Conservation (phyloP, 2,329 filamentous ascomycete species). For the Colletotrichum navitas region DNA sequence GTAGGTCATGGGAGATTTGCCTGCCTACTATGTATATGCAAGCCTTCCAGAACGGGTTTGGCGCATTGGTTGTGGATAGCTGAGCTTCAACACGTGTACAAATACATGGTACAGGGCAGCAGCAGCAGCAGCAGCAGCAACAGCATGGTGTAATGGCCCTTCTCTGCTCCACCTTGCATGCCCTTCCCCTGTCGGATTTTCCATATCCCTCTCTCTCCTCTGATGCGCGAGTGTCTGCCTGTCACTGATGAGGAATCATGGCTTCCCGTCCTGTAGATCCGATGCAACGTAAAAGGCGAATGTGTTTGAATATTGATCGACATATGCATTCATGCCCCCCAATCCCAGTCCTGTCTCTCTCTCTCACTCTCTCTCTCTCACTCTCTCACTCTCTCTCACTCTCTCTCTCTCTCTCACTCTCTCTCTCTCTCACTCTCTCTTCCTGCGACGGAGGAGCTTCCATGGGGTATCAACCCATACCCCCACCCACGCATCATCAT, state of each 20-base stretch:
- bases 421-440: not conserved
- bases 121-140: too few species aligned
- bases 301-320: slow-evolving; percentile 8
- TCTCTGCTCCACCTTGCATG: not conserved
- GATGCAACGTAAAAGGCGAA: slow-evolving; percentile 15
- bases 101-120: not conserved
- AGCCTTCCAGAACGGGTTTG: slow-evolving; percentile 17
- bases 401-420: not conserved
- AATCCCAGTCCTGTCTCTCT: not conserved
- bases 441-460: not conserved
- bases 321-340: slow-evolving; percentile 6
- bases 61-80: slow-evolving; percentile 8
- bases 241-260: slow-evolving; percentile 14
- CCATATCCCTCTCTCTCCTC: not conserved
- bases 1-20: not conserved
- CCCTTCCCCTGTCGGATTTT: not conserved
- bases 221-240: not conserved
- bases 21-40: slow-evolving; percentile 15
- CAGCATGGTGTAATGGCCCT: not conserved
- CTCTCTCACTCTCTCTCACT: not conserved
- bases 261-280: slow-evolving; percentile 14
- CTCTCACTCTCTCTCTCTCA: not conserved
- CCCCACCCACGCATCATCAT: not conserved
- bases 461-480: not conserved
- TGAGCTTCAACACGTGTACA: slow-evolving; percentile 3